A percentile compares a stretch with the other conserved stretches of the same genome.
Conservation (phyloP, 176 grass and related monocot genomes). For the Oryza meyeriana region DNA sequence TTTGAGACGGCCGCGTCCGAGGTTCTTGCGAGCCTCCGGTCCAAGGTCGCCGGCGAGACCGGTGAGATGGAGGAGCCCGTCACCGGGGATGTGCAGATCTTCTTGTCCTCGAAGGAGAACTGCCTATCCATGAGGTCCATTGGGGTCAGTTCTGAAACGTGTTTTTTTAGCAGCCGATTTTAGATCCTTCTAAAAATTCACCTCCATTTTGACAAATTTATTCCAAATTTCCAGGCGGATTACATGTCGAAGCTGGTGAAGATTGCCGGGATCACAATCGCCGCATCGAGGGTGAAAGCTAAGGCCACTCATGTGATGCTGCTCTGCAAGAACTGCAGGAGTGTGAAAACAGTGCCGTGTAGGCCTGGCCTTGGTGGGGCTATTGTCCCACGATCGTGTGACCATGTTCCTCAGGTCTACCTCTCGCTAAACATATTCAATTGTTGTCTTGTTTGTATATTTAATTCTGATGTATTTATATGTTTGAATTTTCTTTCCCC, state of each 20-base stretch:
- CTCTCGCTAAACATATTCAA: background rate
- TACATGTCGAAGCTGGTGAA: conserved; percentile 95
- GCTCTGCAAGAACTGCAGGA: conserved; percentile 94
- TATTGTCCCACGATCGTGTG: conserved; percentile 81
- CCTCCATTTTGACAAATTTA: background rate
- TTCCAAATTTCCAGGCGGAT: conserved; percentile 51
- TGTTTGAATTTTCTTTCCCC: background rate
- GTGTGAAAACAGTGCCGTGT: conserved; percentile 66
- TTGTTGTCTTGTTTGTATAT: background rate
- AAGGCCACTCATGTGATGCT: conserved; percentile 94
- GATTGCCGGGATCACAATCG: conserved; percentile 84
- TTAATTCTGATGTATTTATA: background rate
- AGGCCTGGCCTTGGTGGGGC: conserved; percentile 89
- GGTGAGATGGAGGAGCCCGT: conserved; percentile 95
- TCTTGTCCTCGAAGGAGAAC: conserved; percentile 86
- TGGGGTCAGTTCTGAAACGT: conserved; percentile 51
- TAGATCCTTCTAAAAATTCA: background rate
- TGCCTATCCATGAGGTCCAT: conserved; percentile 81
- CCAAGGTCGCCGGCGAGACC: conserved; percentile 81
- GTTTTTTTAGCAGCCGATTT: background rate
- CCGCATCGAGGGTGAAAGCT: conserved; percentile 91
- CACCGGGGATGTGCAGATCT: conserved; percentile 80
- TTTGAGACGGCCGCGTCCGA: conserved; percentile 78
- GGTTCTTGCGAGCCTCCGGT: conserved; percentile 68
- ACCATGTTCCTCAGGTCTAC: conserved; percentile 73